These are phyloP conservation scores for Collybiopsis luxurians DNA, from an alignment of 768 basidiomycete species.

Conservation along the genomic window DNA sequence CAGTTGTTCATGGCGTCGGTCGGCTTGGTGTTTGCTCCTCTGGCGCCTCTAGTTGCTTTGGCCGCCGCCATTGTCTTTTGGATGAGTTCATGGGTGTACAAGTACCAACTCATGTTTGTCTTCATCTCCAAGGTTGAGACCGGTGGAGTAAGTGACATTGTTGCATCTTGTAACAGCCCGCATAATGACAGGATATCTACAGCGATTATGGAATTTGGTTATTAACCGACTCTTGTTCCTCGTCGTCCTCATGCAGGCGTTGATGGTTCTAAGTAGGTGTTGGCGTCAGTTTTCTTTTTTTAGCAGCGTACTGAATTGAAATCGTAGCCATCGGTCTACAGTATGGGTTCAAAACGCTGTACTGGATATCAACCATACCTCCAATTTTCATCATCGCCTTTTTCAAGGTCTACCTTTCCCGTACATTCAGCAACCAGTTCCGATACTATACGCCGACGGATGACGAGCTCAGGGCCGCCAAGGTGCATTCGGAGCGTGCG, in stretches of 20 bases:
- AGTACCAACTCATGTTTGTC: slow-evolving; percentile 97
- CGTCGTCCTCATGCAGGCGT: slow-evolving; percentile 80
- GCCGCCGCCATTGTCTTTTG: slow-evolving; percentile 86
- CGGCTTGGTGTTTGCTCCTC: slow-evolving; percentile 88
- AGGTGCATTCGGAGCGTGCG: slow-evolving; percentile 74
- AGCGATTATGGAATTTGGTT: slow-evolving; percentile 94
- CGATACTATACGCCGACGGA: slow-evolving; percentile 83
- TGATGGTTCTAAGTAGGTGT: slow-evolving; percentile 82
- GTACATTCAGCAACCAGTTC: slow-evolving; percentile 66
- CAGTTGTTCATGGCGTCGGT: slow-evolving; percentile 92
- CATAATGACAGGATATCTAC: slow-evolving; percentile 8
- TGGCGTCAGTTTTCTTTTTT: slow-evolving; percentile 1
- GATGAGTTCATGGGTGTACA: slow-evolving; percentile 85
- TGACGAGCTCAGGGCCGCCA: slow-evolving; percentile 67
- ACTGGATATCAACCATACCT: slow-evolving; percentile 83
- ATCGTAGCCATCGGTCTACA: slow-evolving; percentile 80
- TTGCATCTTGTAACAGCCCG: neutral
- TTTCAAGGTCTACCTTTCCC: slow-evolving; percentile 86
- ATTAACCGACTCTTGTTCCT: slow-evolving; percentile 83
- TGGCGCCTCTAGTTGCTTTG: slow-evolving; percentile 87
- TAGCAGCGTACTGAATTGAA: slow-evolving; percentile 9
- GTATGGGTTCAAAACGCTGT: slow-evolving; percentile 66
- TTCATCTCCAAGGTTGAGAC: slow-evolving; percentile 87
- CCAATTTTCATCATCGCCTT: slow-evolving; percentile 73
- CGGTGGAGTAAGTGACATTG: slow-evolving; percentile 69